Evolutionary conservation across 2,329 filamentous ascomycete species (phyloP).

Genomic region (Colletotrichum zoysiae): DNA sequence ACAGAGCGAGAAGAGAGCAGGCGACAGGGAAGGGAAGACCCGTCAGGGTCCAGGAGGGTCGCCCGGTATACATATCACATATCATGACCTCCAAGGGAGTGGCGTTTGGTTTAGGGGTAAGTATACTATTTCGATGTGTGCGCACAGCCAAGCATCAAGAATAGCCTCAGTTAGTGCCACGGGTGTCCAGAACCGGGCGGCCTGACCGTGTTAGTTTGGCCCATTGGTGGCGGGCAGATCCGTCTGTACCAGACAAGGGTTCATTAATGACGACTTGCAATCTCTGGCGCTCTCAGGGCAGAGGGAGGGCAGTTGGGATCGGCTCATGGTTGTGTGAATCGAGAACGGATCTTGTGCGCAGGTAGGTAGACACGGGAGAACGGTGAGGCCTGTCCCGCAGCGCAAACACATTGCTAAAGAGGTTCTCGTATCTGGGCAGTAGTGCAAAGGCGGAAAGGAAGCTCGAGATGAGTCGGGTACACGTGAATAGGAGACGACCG

Average conservation of each 20-base stretch:
- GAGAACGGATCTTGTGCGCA: background rate
- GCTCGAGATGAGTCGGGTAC: too few relatives aligned
- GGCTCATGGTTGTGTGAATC: background rate
- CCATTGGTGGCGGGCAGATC: conserved; percentile 6
- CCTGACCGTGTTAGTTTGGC: conserved; percentile 2
- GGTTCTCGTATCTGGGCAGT: background rate
- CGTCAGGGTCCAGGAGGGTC: conserved; percentile 29
- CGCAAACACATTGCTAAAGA: background rate
- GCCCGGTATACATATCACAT: conserved; percentile 38
- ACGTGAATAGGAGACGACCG: background rate
- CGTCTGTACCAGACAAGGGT: conserved; percentile 6
- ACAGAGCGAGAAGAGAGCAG: background rate
- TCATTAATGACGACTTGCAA: background rate
- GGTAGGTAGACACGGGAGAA: background rate
- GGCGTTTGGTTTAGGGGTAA: conserved; percentile 34
- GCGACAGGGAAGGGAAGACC: background rate
- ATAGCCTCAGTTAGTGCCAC: conserved; percentile 27
- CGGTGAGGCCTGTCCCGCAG: background rate
- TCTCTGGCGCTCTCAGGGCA: background rate
- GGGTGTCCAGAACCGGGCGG: conserved; percentile 8
- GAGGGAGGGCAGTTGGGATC: conserved; percentile 11
- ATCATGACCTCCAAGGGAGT: conserved; percentile 15
- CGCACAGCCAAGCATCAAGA: conserved; percentile 17
- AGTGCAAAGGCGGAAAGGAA: background rate
- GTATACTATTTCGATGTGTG: conserved; percentile 28